Evolutionary conservation across 176 grass and related monocot genomes (phyloP).

Genomic region (Neostapfia colusana): DNA sequence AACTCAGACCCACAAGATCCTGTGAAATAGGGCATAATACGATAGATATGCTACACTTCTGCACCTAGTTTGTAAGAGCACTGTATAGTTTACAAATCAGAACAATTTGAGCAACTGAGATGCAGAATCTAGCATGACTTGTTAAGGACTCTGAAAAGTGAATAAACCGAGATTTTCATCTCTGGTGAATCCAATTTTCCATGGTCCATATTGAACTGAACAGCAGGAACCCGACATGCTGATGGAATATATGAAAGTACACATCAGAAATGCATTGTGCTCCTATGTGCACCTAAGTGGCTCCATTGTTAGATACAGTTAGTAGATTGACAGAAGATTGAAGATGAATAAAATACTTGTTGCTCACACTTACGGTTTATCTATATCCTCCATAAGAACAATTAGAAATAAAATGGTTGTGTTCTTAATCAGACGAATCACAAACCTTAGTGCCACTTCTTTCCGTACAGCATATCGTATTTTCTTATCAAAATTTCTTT

Average conservation of each 20-base stretch:
- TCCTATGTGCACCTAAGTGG: conserved; percentile 6
- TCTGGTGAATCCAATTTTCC: background rate
- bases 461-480: conserved; percentile 90
- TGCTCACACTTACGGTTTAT: background rate
- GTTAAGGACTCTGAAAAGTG: background rate
- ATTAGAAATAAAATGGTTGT: conserved; percentile 2
- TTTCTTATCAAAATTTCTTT: conserved; percentile 98
- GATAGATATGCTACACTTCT: conserved; percentile 2
- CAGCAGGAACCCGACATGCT: background rate
- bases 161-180: background rate
- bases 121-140: background rate
- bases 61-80: background rate
- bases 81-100: background rate
- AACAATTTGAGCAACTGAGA: conserved; percentile 5
- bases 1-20: background rate
- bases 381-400: background rate
- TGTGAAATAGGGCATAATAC: background rate
- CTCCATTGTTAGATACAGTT: conserved; percentile 15
- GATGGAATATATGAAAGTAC: background rate
- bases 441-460: conserved; percentile 87
- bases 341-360: background rate
- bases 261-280: background rate
- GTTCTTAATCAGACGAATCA: conserved; percentile 2
- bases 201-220: background rate
- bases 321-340: background rate